These are phyloP conservation scores for Paramecium sonneborni DNA, from an alignment of 73 alveolate species.

Conservation along the genomic window DNA sequence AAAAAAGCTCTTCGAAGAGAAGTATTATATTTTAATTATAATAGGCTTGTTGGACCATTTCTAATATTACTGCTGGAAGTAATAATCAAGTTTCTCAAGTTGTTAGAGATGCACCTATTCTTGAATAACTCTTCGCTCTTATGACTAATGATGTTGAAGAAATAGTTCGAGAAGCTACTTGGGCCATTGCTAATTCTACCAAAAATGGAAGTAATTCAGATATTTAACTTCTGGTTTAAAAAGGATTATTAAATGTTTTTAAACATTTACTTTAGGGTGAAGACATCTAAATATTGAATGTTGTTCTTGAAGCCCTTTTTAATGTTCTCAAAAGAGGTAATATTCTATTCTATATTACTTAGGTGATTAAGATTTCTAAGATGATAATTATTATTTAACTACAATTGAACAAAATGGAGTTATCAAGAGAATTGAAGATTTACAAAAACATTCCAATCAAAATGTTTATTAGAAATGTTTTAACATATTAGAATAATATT, in stretches of 20 bases:
- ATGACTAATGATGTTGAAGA: constrained; percentile 75
- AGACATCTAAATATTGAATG: constrained; percentile 82
- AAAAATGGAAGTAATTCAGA: constrained; percentile 80
- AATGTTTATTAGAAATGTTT: constrained; percentile 84
- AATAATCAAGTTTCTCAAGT: constrained; percentile 79
- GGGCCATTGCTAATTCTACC: constrained; percentile 93
- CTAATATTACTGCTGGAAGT: constrained; percentile 96
- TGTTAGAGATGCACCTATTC: constrained; percentile 70
- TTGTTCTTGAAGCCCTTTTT: constrained; percentile 90
- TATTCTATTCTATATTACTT: background rate
- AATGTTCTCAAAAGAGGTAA: constrained; percentile 82
- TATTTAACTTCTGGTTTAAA: constrained; percentile 74
- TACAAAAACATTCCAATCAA: constrained; percentile 89
- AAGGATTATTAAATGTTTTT: constrained; percentile 80
- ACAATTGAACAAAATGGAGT: constrained; percentile 83
- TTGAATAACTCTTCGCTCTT: constrained; percentile 67
- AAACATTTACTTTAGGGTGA: constrained; percentile 63
- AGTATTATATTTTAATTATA: background rate
- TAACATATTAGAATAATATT: constrained; percentile 85
- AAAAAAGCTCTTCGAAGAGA: constrained; percentile 91
- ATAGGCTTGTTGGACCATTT: constrained; percentile 88
- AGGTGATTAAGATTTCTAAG: constrained; percentile 57
- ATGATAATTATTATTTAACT: constrained; percentile 73
- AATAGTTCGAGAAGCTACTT: constrained; percentile 90
- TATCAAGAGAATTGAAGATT: constrained; percentile 77